Conservation (phyloP, 345 rosid genomes). For the Capsella bursapastoris region DNA sequence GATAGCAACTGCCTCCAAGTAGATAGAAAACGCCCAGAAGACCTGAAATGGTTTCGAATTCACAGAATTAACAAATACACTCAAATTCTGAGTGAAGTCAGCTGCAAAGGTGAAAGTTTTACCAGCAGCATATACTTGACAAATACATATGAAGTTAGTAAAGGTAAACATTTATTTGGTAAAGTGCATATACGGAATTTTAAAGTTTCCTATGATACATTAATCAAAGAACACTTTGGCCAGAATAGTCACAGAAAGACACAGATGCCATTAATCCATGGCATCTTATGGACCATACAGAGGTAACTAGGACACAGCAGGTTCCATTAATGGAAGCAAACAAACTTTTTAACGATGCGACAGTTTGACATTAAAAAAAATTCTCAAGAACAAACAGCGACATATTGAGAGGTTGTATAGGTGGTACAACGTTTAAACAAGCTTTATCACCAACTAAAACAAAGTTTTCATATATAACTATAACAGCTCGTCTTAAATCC, state of each 20-base stretch:
- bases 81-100: conserved; percentile 20
- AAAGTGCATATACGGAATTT: conserved; percentile 14
- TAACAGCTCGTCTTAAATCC: not conserved
- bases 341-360: not conserved
- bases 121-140: not conserved
- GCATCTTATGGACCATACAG: conserved; percentile 11
- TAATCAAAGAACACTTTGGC: conserved; percentile 8
- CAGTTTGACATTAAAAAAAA: not conserved
- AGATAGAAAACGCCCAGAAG: conserved; percentile 90
- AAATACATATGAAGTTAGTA: conserved; percentile 5
- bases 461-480: conserved; percentile 1
- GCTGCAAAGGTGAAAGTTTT: conserved; percentile 9
- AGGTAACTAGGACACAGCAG: conserved; percentile 4
- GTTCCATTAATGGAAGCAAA: not conserved
- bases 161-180: not conserved
- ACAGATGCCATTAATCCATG: conserved; percentile 8
- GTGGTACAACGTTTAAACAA: conserved; percentile 20
- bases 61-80: conserved; percentile 1
- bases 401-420: not conserved
- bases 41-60: conserved; percentile 51
- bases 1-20: conserved; percentile 96
- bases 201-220: not conserved
- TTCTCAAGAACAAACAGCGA: not conserved
- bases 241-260: not conserved
- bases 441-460: conserved; percentile 19